Evolutionary conservation across 176 grass and related monocot species (phyloP).

Genomic region (Carex pumila): DNA sequence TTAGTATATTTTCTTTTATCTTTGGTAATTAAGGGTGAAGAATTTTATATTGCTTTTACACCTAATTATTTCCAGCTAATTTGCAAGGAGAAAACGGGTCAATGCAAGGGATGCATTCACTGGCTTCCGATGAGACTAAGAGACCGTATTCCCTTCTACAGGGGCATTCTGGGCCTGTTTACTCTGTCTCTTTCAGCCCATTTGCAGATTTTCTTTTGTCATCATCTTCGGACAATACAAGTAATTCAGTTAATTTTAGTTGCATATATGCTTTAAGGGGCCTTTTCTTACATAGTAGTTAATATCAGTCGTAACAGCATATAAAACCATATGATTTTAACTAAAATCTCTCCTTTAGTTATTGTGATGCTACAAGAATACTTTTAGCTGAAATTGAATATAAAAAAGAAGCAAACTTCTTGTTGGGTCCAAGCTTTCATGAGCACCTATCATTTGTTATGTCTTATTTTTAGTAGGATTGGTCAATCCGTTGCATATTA

Average conservation of each 20-base stretch:
- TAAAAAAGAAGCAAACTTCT: not conserved
- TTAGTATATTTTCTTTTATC: not conserved
- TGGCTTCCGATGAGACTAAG: slow-evolving; percentile 52
- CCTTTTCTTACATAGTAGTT: slow-evolving; percentile 1
- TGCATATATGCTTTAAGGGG: not conserved
- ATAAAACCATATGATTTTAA: not conserved
- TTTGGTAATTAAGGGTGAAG: not conserved
- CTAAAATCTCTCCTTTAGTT: not conserved
- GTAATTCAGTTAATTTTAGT: slow-evolving; percentile 42
- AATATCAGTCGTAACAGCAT: not conserved
- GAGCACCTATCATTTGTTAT: not conserved
- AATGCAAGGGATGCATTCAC: slow-evolving; percentile 39
- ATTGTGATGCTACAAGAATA: not conserved
- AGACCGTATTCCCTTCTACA: slow-evolving; percentile 71
- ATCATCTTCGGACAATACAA: slow-evolving; percentile 87
- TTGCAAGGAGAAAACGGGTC: slow-evolving; percentile 56
- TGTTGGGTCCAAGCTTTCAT: not conserved
- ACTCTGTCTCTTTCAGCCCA: slow-evolving; percentile 78
- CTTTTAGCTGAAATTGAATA: slow-evolving; percentile 4
- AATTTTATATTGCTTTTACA: not conserved
- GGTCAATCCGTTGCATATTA: not conserved
- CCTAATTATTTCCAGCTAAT: slow-evolving; percentile 39
- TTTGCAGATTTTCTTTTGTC: slow-evolving; percentile 90
- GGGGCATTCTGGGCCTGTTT: slow-evolving; percentile 91
- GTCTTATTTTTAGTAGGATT: not conserved